Base-by-base conservation (phyloP, 257 asterid species). In the Cynanchum wilfordii region DNA sequence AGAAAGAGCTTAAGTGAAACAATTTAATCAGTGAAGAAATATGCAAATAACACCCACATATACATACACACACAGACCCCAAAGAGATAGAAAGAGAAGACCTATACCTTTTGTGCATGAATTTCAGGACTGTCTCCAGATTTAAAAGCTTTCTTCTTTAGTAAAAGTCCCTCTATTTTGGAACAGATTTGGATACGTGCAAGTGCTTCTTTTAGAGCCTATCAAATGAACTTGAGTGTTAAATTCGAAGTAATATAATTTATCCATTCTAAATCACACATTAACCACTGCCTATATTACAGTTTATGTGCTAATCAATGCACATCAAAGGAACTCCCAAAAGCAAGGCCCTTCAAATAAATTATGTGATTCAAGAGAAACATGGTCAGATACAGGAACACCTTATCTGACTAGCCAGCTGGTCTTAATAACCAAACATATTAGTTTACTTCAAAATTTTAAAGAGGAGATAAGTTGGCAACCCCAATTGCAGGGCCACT, bases 131-230 rank as follows among this genome's bases (percentile, higher is more conserved):
- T 87, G 74, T 91, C 96, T 72, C 96, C 97, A 84, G 73, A 79
- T 78, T 83, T 93, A 66, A 91, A 81, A 84, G 83, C 76, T 80
- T 80, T 89, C 87, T 91, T 91, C 89, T 84, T 88, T 87, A 93
- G 81, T 64, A 93, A 78, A 82, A 93, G 92, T 70, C 86, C 96
- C 82, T 91, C 98, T 70, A 93, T 44, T 82, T 85, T 85, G 79
- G 98, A 89, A 86, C 98, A 91, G 75, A 81, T 78, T 82, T 96
- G 88, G 87, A 93, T 87, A 78, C 75, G 96, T n/a, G 86, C 82
- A 84, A 91, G 96, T 65, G 92, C 94, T 79, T 81, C 91, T 86
- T 86, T 89, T 73, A 88, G 87, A 81, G 82, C 96, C 98, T n/a
- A n/a, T n/a, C 71, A 63, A 68, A 51, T 71, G 77, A 79, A 74